These are phyloP conservation scores for Malus fusca DNA, from an alignment of 306 rosid genomes.

Conservation along the genomic window DNA sequence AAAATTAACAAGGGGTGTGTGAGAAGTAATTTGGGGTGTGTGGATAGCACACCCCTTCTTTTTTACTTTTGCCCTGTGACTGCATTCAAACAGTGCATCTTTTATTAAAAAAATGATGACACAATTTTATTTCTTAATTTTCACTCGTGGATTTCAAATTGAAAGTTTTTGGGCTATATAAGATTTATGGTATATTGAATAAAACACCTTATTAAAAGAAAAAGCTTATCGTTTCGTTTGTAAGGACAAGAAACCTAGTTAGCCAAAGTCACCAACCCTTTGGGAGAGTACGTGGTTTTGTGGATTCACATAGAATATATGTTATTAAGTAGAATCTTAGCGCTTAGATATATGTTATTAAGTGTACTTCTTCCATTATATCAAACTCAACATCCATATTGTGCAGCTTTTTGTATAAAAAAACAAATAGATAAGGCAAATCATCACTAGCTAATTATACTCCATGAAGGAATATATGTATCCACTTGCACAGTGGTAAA, in stretches of 20 bases:
- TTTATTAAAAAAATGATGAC: neutral
- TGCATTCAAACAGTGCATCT: neutral
- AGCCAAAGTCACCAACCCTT: neutral
- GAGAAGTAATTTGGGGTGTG: no score
- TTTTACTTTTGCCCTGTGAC: neutral
- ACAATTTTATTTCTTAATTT: neutral
- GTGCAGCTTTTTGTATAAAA: neutral
- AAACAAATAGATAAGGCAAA: neutral
- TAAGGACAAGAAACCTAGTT: neutral
- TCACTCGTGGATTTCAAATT: neutral
- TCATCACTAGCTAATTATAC: neutral
- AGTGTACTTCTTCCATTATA: neutral
- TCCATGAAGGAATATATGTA: neutral
- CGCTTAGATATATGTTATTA: no score
- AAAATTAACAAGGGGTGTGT: no score
- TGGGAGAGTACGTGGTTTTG: neutral
- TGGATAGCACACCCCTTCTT: no score
- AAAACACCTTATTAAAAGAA: neutral
- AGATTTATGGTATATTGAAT: neutral
- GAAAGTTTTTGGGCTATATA: neutral
- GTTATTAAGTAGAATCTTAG: neutral
- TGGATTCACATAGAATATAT: neutral
- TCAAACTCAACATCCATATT: neutral
- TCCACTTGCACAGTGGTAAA: neutral
- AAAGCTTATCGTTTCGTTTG: neutral